Percentiles rank a stretch among this genome's conserved stretches.
These are phyloP conservation scores for Pneumocystis sp. DNA, from an alignment of 1,139 yeast species.

Conservation along the genomic window DNA sequence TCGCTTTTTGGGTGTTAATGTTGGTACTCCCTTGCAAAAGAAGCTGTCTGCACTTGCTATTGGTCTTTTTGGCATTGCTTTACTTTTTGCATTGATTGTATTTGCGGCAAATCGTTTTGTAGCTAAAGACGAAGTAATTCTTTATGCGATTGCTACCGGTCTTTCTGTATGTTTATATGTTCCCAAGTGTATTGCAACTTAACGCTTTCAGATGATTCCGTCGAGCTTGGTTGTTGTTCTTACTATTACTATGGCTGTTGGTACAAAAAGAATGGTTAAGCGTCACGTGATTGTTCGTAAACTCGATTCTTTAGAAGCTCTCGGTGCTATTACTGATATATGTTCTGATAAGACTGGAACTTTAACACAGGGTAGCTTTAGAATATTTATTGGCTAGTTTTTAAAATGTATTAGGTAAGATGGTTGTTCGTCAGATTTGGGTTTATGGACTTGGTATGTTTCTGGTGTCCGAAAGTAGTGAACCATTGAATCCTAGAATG, in stretches of 20 bases:
- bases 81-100: slow-evolving; percentile 59
- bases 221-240: slow-evolving; percentile 67
- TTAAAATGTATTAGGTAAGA: slow-evolving; percentile 22
- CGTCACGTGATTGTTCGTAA: slow-evolving; percentile 64
- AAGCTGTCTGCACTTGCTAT: slow-evolving; percentile 58
- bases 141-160: slow-evolving; percentile 57
- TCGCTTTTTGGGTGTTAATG: slow-evolving; percentile 14
- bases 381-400: background rate
- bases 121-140: slow-evolving; percentile 58
- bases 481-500: slow-evolving; percentile 57
- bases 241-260: slow-evolving; percentile 76
- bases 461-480: slow-evolving; percentile 38
- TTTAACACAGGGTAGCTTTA: slow-evolving; percentile 47
- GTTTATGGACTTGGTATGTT: slow-evolving; percentile 62
- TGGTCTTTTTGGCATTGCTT: slow-evolving; percentile 53
- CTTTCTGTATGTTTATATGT: slow-evolving; percentile 28
- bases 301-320: slow-evolving; percentile 84
- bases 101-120: slow-evolving; percentile 62
- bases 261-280: slow-evolving; percentile 62
- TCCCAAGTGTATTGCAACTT: background rate
- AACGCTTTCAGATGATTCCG: slow-evolving; percentile 43
- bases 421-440: slow-evolving; percentile 30
- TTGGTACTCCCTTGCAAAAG: slow-evolving; percentile 65
- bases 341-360: slow-evolving; percentile 98
- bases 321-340: slow-evolving; percentile 96